phyloP scores from a whole-genome alignment of 352 stramenopile species.

The Peronospora belbahrii region DNA sequence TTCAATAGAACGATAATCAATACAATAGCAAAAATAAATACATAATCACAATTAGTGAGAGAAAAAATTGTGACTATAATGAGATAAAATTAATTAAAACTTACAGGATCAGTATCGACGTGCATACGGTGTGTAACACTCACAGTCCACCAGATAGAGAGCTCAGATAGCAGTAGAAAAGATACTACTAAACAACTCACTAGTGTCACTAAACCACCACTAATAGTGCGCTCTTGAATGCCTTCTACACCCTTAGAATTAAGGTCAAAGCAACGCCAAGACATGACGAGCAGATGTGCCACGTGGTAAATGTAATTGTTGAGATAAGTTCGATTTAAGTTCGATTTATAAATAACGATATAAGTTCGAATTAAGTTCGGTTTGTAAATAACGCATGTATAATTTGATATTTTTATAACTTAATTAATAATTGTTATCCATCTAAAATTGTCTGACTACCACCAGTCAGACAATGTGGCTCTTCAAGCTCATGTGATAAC shows the following conservation, averaged over 20 bases:
- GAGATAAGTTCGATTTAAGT: not conserved
- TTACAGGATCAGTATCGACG: conserved; percentile 74
- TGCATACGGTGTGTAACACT: conserved; percentile 84
- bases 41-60: conserved; percentile 11
- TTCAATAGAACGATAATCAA: conserved; percentile 4
- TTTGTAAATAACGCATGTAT: no score
- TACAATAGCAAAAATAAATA: not conserved
- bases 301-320: conserved; percentile 6
- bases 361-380: not conserved
- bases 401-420: no score
- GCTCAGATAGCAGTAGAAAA: conserved; percentile 77
- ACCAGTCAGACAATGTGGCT: not conserved
- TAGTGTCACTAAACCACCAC: conserved; percentile 75
- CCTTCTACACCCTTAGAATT: conserved; percentile 86
- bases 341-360: not conserved
- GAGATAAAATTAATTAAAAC: conserved; percentile 1
- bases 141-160: conserved; percentile 81
- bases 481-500: conserved; percentile 14
- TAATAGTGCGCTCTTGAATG: conserved; percentile 84
- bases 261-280: conserved; percentile 80
- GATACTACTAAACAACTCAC: conserved; percentile 62
- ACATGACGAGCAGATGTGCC: conserved; percentile 24
- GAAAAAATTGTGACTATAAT: not conserved
- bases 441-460: conserved; percentile 7
- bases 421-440: conserved; percentile 24